Base-by-base conservation (phyloP, 2,329 filamentous ascomycete genomes). In the Torrubiella hemipterigena region DNA sequence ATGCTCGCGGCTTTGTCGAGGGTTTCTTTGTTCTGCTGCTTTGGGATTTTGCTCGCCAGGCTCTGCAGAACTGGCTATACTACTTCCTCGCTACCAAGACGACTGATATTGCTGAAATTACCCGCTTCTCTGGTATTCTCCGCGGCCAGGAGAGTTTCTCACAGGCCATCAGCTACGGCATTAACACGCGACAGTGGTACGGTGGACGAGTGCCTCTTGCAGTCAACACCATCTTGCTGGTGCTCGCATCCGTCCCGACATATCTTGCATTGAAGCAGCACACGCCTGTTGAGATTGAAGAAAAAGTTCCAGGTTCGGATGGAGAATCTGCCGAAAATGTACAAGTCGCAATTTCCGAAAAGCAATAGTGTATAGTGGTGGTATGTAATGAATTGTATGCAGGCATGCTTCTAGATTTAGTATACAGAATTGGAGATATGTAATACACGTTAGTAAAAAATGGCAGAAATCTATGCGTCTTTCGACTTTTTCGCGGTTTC, bases 41-140 rank as follows among this genome's bases (percentile, higher is more conserved):
- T 0, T 67, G 63, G 65, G 52, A 57, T 7, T 69, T 70, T 38
- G 51, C 65, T 3, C 53, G 64, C 3, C 67, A 73, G 41, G 52
- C 62, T 1, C 43, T 69, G 14, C 67, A 72, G 43, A 72, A 69
- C 32, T 71, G 64, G 63, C 51, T 72, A 1, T 72, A 72, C 38
- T 72, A 70, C 39, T 49, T 73, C 13, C 49, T 73, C 2, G 63
- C 66, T 0, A 68, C 61, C 5, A 70, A 62, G 51, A 70, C 66
- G 0, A 62, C 71, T 31, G 69, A 70, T 30, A 69, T 71, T 35
- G 66, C 65, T 1, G 66, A 73, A 38, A 46, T 68, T 11, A 55
- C 52, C 4, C 50, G 58, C 0, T 53, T 58, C 27, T 54, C 55
- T 3, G 56, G 57, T 5, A 53, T 60, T 17, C 38, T 60, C 14